Conservation (phyloP, 2,329 filamentous ascomycete species). For the Paraconiothyrium sp. region DNA sequence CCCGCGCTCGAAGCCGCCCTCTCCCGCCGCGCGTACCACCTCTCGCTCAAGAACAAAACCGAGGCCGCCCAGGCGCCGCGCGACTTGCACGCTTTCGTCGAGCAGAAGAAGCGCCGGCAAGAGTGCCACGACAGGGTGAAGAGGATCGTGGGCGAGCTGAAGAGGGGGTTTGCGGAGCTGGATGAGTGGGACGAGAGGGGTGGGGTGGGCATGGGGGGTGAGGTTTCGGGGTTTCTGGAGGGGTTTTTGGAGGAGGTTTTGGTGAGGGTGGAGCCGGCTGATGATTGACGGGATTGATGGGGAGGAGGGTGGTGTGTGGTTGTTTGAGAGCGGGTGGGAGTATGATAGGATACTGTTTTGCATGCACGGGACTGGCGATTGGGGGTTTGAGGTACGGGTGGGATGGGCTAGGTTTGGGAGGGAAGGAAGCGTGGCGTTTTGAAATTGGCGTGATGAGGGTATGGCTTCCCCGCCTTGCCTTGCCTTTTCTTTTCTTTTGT, state of each 20-base stretch:
- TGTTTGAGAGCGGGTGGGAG: background rate
- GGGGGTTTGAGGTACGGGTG: no score
- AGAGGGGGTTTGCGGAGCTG: slow-evolving; percentile 86
- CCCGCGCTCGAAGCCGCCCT: slow-evolving; percentile 92
- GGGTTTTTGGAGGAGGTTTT: slow-evolving; percentile 93
- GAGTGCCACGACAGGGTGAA: slow-evolving; percentile 85
- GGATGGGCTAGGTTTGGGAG: no score
- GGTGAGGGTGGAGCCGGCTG: slow-evolving; percentile 87
- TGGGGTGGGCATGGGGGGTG: slow-evolving; percentile 92
- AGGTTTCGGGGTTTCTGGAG: slow-evolving; percentile 88
- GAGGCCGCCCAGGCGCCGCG: slow-evolving; percentile 60
- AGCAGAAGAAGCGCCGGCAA: slow-evolving; percentile 44
- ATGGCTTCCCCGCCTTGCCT: no score
- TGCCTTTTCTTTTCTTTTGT: no score
- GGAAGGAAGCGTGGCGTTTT: no score
- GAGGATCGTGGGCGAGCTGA: slow-evolving; percentile 82
- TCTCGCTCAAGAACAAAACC: slow-evolving; percentile 59
- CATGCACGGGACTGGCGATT: no score
- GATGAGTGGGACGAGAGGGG: slow-evolving; percentile 86
- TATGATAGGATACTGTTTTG: no score
- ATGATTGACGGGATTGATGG: slow-evolving; percentile 60
- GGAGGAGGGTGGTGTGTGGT: background rate
- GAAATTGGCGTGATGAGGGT: no score
- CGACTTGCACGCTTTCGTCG: slow-evolving; percentile 64
- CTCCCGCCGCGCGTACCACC: slow-evolving; percentile 73